phyloP scores from a whole-genome alignment of 805 yeast species.

The Cyberlindnera samutprakarnensis region DNA sequence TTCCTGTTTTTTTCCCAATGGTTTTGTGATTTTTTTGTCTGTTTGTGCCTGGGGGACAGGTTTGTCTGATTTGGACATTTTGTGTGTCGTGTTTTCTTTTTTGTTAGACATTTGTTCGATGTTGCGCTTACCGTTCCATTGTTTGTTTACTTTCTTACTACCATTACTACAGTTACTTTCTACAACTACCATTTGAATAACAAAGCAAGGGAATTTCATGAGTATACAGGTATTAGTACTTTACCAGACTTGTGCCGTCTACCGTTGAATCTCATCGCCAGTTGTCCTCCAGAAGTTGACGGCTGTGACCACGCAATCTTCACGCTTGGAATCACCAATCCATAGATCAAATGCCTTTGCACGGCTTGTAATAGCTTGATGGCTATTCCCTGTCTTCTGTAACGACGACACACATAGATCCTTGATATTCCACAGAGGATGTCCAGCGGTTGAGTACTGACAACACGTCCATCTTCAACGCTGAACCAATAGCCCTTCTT shows the following conservation, averaged over 20 bases:
- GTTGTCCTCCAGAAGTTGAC: slow-evolving; percentile 51
- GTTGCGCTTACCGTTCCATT: too few relatives aligned
- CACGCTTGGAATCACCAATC: slow-evolving; percentile 31
- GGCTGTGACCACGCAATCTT: slow-evolving; percentile 71
- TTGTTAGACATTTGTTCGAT: too few relatives aligned
- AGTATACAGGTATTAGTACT: slow-evolving; percentile 41
- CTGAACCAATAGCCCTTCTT: slow-evolving; percentile 54
- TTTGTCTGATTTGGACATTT: too few relatives aligned
- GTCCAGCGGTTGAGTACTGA: slow-evolving; percentile 36
- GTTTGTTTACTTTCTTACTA: too few relatives aligned
- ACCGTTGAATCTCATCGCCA: slow-evolving; percentile 51
- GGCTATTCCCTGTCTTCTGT: slow-evolving; percentile 47
- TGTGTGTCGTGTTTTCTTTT: too few relatives aligned
- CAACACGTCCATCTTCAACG: slow-evolving; percentile 39
- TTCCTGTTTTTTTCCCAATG: too few relatives aligned
- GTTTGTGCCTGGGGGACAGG: too few relatives aligned
- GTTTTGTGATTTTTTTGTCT: too few relatives aligned
- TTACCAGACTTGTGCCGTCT: slow-evolving; percentile 47
- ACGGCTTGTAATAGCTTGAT: slow-evolving; percentile 36
- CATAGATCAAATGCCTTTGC: slow-evolving; percentile 39
- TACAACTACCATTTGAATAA: neutral
- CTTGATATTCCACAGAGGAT: slow-evolving; percentile 41
- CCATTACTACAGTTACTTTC: neutral
- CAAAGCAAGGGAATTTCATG: neutral
- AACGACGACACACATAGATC: slow-evolving; percentile 36